Base-by-base conservation (phyloP, 2,329 filamentous ascomycete species). In the Cordyceps fumosorosea region DNA sequence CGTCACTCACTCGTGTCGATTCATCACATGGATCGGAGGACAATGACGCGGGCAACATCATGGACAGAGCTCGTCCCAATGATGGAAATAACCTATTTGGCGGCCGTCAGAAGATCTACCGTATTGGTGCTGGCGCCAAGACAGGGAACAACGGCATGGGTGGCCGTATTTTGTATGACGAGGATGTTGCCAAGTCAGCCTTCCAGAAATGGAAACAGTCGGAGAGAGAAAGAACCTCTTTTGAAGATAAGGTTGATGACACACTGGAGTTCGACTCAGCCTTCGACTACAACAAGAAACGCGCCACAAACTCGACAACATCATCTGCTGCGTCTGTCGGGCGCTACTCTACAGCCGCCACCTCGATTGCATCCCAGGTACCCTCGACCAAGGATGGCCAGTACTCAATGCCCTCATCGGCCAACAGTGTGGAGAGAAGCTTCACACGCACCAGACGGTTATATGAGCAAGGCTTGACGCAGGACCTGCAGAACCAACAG, bases 11-110 rank as follows among this genome's bases (percentile, higher is more conserved):
- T 18, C 84, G 89, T 3, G 80, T 83, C 18, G 81, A 85, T 62
- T 92, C 90, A 0, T 90, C 84, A 67, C 79, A 80, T 50, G 83
- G 82, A 5, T 86, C 83, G 1, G 92, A 96, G 64, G 91, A 96
- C 65, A 82, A 87, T 42, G 77, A 78, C 4, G 77, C 80, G 11
- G 77, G 85, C 1, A 91, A 89, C 73, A 82, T 98, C n/a, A 93
- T 98, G 89, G 88, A 81, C 68, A 84, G 95, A 57, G 81, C 89
- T 8, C 88, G 93, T 67, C 92, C 91, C 0, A 87, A 85, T 1
- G 93, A 98, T 71, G 92, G 93, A 52, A 99, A 98, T 71, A 89
- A 90, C 67, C 76, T 99, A 62, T 99, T 99, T 75, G 95, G 95
- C 62, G 95, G 95, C 18, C 86, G 95, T 51, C 95, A 98, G 73